Conservation (phyloP, 306 rosid genomes). For the Casuarina equisetifolia region DNA sequence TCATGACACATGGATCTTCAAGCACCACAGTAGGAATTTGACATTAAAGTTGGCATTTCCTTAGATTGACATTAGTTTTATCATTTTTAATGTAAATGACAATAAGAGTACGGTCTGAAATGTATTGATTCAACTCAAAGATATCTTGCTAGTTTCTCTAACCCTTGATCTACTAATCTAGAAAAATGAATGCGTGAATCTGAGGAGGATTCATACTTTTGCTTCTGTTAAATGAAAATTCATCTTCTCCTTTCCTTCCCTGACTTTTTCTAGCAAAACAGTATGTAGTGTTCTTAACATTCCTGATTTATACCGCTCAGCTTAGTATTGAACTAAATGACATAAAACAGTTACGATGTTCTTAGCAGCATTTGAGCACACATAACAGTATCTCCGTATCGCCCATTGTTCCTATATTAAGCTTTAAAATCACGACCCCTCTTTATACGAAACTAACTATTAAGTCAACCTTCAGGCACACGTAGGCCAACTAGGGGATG, state of each 20-base stretch:
- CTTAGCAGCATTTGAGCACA: not conserved
- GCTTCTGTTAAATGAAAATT: not conserved
- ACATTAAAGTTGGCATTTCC: not conserved
- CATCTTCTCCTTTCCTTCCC: not conserved
- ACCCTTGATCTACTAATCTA: not conserved
- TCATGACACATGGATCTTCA: not conserved
- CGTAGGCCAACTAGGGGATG: not conserved
- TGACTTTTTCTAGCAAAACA: not conserved
- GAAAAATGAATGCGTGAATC: not conserved
- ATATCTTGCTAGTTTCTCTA: constrained; percentile 8
- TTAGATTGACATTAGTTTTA: not conserved
- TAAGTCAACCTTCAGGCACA: not conserved
- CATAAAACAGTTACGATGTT: not conserved
- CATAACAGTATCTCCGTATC: not conserved
- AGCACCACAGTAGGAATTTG: constrained; percentile 10
- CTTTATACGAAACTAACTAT: not conserved
- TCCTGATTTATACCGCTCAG: not conserved
- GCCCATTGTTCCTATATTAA: not conserved
- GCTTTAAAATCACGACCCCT: not conserved
- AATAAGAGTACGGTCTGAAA: not conserved
- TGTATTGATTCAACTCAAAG: not conserved
- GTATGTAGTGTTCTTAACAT: not conserved
- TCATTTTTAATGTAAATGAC: not conserved
- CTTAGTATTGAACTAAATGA: not conserved
- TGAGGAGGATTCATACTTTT: not conserved